Conservation (phyloP, 2,329 filamentous ascomycete species). For the Aspergillus cejpii region DNA sequence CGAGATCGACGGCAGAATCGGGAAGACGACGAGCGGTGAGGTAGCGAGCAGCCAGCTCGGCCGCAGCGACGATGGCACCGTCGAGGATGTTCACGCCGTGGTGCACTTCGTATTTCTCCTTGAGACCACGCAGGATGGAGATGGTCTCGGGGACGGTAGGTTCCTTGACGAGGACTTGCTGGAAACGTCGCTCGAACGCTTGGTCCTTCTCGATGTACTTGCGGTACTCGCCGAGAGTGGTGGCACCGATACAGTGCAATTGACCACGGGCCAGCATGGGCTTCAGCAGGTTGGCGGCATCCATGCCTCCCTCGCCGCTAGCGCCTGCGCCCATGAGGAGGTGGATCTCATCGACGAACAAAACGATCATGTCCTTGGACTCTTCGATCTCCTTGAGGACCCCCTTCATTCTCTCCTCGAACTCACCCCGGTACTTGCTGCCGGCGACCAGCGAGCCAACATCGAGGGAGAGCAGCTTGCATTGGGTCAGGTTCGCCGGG, state of each 20-base stretch:
- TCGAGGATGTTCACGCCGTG: slow-evolving; percentile 97
- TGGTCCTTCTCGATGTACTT: slow-evolving; percentile 99
- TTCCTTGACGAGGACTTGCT: slow-evolving; percentile 96
- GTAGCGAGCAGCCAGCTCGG: slow-evolving; percentile 88
- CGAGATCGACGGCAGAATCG: slow-evolving; percentile 91
- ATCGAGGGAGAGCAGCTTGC: slow-evolving; percentile 89
- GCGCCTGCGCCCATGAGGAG: slow-evolving; percentile 95
- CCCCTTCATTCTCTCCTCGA: slow-evolving; percentile 98
- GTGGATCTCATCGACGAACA: slow-evolving; percentile 98
- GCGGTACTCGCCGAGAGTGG: slow-evolving; percentile 88
- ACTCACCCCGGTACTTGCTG: slow-evolving; percentile 97
- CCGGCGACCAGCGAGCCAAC: slow-evolving; percentile 92
- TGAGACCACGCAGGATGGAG: slow-evolving; percentile 95
- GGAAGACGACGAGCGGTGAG: slow-evolving; percentile 84
- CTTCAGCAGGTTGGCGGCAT: slow-evolving; percentile 94
- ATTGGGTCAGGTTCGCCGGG: slow-evolving; percentile 87
- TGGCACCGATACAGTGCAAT: slow-evolving; percentile 95
- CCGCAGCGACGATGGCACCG: slow-evolving; percentile 81
- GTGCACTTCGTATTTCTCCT: slow-evolving; percentile 96
- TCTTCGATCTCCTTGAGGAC: slow-evolving; percentile 95
- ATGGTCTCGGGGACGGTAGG: slow-evolving; percentile 82
- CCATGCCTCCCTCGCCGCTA: slow-evolving; percentile 95
- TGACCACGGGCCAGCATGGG: slow-evolving; percentile 96
- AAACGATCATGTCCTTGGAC: slow-evolving; percentile 90
- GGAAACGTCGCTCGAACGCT: slow-evolving; percentile 96